phyloP scores from a whole-genome alignment of 2,329 filamentous ascomycete genomes.

The Paraphoma chrysanthemicola region DNA sequence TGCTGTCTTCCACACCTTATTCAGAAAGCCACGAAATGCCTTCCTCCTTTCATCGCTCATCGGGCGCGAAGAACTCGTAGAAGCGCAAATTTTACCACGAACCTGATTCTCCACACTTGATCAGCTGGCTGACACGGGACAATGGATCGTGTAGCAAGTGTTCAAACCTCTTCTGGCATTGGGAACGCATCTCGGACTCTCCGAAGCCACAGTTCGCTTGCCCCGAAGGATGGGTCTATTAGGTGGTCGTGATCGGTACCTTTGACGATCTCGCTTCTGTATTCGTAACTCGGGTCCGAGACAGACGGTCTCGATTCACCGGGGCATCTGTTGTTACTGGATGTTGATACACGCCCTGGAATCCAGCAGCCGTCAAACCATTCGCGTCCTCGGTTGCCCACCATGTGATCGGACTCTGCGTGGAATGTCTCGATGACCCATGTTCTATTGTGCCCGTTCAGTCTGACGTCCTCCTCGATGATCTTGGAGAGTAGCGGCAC shows the following conservation, averaged over 20 bases:
- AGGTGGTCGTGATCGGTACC: slow-evolving; percentile 35
- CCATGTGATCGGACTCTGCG: slow-evolving; percentile 34
- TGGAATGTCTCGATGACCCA: slow-evolving; percentile 38
- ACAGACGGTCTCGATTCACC: not conserved
- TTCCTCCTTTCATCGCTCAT: slow-evolving; percentile 2
- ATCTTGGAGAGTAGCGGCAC: slow-evolving; percentile 31
- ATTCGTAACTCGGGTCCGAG: slow-evolving; percentile 19
- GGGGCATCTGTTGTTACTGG: not conserved
- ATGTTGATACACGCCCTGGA: slow-evolving; percentile 1
- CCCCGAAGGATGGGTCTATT: slow-evolving; percentile 35
- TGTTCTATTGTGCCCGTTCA: slow-evolving; percentile 7
- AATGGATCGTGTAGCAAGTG: not conserved
- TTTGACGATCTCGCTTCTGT: slow-evolving; percentile 22
- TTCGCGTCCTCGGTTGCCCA: slow-evolving; percentile 32
- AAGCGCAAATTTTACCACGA: not conserved
- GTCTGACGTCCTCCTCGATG: slow-evolving; percentile 16
- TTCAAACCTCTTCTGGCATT: slow-evolving; percentile 4
- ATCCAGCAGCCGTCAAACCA: slow-evolving; percentile 40
- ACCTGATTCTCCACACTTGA: no score
- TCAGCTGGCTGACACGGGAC: not conserved
- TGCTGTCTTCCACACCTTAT: slow-evolving; percentile 1
- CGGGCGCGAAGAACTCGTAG: not conserved
- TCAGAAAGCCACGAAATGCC: slow-evolving; percentile 1
- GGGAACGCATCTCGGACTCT: slow-evolving; percentile 31
- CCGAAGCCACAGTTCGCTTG: slow-evolving; percentile 31